Evolutionary conservation across 2,329 filamentous ascomycete species (phyloP), one percentile per base, ranked within the genome.

Genomic region (Septoria linicola): DNA sequence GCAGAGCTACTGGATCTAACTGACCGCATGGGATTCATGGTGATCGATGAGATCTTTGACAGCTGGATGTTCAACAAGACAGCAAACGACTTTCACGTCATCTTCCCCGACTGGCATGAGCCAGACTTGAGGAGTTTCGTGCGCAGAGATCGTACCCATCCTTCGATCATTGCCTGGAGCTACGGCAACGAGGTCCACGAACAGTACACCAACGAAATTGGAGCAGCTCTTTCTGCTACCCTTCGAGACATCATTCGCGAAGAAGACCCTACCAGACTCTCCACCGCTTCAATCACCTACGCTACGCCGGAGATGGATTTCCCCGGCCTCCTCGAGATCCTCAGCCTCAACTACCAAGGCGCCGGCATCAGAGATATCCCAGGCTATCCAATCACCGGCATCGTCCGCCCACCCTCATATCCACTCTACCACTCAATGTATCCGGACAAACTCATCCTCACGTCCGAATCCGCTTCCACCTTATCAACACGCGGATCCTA

Each of bases 291-390:
- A 1, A 73, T 79, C 72, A 79, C 80, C 63, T 61, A 58, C 8
- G 78, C 77, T 3, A 58, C 63, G 2, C 68, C 77, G 0, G 64
- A 66, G 25, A 69, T 62, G 34, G 57, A 70, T 0, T 70, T 80
- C 25, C 64, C 74, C 2, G 52, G 60, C 0, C 66, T 68, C 1
- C 54, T 80, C 27, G 78, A 80, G 58, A 66, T 80, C 36, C 63
- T 76, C n/a, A 72, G 73, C 16, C 61, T 81, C 4, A 81, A 81
- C 65, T 82, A 81, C 63, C 78, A 81, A 58, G 79, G 78, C 44
- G 76, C 79, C 43, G 78, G 78, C 2, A 67, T 69, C 37, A 59
- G 70, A 4, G 63, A 72, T 56, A 37, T 23, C 16, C 13, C n/a
- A 43, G 21, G 21, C 3, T 43, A 43, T 14, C 11, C 17, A 11